Conservation (phyloP, 2,329 filamentous ascomycete species). For the Colletotrichum eleusines region DNA sequence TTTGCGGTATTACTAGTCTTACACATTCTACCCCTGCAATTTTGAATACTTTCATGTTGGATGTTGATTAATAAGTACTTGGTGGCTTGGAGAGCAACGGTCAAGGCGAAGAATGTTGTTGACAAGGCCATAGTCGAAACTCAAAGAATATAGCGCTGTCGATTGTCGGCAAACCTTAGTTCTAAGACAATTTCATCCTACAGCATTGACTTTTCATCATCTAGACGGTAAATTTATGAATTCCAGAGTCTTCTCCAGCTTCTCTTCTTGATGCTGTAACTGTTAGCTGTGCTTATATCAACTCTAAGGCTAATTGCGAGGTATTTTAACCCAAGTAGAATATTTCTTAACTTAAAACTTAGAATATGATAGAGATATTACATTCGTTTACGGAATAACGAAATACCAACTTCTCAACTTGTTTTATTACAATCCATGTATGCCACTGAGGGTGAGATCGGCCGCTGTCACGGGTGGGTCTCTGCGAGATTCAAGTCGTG, state of each 20-base stretch:
- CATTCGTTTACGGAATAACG: no score
- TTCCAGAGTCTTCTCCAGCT: neutral
- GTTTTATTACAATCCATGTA: no score
- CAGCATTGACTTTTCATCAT: accelerated
- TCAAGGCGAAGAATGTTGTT: slow-evolving; percentile 6
- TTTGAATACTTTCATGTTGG: slow-evolving; percentile 50
- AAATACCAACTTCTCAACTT: no score
- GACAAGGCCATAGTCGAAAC: slow-evolving; percentile 9
- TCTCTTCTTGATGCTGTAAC: no score
- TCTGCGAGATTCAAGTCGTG: no score
- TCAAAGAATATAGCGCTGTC: neutral
- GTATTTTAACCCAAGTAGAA: no score
- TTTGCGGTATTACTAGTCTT: slow-evolving; percentile 48
- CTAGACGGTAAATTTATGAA: neutral
- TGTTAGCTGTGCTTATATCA: neutral
- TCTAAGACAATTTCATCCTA: neutral
- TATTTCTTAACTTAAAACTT: no score
- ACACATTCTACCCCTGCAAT: slow-evolving; percentile 46
- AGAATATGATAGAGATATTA: no score
- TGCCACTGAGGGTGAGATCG: no score
- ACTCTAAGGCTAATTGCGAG: no score
- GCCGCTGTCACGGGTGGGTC: no score
- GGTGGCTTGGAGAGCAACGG: slow-evolving; percentile 42
- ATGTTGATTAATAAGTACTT: slow-evolving; percentile 50
- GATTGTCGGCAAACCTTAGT: no score